Conservation (phyloP, 106 monocot species). For the Apostasia ramifera region DNA sequence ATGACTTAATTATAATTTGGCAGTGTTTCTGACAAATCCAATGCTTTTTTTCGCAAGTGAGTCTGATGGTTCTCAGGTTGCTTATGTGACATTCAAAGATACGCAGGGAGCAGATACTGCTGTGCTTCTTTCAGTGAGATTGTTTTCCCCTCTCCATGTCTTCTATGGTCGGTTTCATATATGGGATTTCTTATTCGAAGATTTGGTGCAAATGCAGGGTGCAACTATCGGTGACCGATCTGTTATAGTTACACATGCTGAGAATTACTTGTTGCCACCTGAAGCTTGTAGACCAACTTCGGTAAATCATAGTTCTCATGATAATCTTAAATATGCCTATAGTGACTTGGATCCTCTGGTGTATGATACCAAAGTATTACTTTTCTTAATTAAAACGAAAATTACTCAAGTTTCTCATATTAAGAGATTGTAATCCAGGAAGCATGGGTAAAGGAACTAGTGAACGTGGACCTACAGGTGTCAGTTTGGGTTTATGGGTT, state of each 20-base stretch:
- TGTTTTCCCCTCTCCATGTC: background rate
- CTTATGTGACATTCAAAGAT: conserved; percentile 89
- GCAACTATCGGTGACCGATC: conserved; percentile 75
- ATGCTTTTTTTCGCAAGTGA: conserved; percentile 36
- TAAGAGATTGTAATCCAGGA: too few species aligned
- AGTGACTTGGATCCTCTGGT: too few species aligned
- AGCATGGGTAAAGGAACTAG: too few species aligned
- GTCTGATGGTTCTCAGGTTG: conserved; percentile 68
- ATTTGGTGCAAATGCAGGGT: conserved; percentile 42
- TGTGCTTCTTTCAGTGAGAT: conserved; percentile 79
- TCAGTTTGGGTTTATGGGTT: too few species aligned
- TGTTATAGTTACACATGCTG: conserved; percentile 55
- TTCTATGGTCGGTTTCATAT: background rate
- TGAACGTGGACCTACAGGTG: too few species aligned
- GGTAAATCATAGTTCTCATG: conserved; percentile 16
- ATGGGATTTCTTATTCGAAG: background rate
- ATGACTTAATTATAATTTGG: background rate
- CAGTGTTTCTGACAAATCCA: background rate
- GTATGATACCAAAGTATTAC: too few species aligned
- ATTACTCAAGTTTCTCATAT: too few species aligned
- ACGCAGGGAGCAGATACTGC: conserved; percentile 92
- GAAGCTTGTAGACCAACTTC: conserved; percentile 31
- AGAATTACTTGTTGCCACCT: conserved; percentile 67
- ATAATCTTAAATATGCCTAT: too few species aligned
- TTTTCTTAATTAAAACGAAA: too few species aligned